phyloP scores from a whole-genome alignment of 106 monocot species.

The Allium sativum region DNA sequence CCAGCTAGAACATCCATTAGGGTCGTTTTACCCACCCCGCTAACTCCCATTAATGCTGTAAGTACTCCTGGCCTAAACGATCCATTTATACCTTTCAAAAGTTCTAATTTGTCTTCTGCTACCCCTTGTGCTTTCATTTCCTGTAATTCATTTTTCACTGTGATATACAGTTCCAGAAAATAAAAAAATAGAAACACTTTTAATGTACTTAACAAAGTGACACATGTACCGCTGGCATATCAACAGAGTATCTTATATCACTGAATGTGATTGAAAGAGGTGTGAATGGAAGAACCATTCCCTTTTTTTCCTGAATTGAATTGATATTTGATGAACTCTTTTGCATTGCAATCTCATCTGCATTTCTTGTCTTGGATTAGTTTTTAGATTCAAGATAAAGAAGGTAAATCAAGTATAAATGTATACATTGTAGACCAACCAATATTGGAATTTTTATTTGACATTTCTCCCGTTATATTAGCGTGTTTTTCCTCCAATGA shows the following conservation, averaged over 20 bases:
- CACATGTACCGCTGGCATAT: constrained; percentile 52
- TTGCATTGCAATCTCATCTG: not conserved
- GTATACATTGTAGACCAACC: too few species aligned
- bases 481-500: constrained; percentile 40
- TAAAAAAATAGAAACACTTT: not conserved
- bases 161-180: not conserved
- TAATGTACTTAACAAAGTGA: not conserved
- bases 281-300: constrained; percentile 72
- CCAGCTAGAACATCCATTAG: constrained; percentile 89
- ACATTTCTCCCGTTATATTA: constrained; percentile 39
- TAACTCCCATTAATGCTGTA: constrained; percentile 87
- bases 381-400: not conserved
- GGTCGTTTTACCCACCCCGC: constrained; percentile 86
- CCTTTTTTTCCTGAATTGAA: constrained; percentile 21
- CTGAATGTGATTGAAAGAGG: constrained; percentile 69
- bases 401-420: too few species aligned
- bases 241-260: constrained; percentile 61
- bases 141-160: constrained; percentile 13
- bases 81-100: constrained; percentile 70
- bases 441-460: not conserved
- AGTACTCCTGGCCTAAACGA: constrained; percentile 81
- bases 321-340: not conserved
- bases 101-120: constrained; percentile 34
- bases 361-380: not conserved
- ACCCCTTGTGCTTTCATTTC: constrained; percentile 78